Evolutionary conservation across 1,284 basidiomycete species (phyloP), one percentile per base, ranked within the genome.

Genomic region (Melampsora americana): DNA sequence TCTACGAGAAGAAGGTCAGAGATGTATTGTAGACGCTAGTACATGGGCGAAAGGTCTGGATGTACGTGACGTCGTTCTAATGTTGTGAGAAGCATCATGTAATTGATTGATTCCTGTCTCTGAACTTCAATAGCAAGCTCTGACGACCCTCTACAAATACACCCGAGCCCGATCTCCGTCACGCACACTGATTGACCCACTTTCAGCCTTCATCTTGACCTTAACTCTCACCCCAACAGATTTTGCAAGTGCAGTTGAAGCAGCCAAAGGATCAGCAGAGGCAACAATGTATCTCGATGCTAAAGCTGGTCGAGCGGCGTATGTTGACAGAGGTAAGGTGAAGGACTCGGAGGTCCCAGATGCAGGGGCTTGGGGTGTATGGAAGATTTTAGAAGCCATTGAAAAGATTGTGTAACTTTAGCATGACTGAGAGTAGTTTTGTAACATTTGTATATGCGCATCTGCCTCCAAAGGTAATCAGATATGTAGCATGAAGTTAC

Each of bases 361-460:
- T 83, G 92, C 93, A 0, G 93, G 93, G 39, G 93, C 93, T 39
- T 92, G 90, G 89, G 93, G 92, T 46, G 88, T 95, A 65, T 90
- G 89, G 80, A 87, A 88, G n/a, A 86, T 93, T 62, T 80, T 94
- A 71, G 88, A 91, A 82, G 89, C 82, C 0, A 79, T 85, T 48
- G 79, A 56, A 56, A 56, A 56, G 53, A 56, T 7, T 81, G 62
- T 39, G 11, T 42, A 42, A 42, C 39, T 42, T 42, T 5, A 42
- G 11, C 39, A 42, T 42, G 39, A 42, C 39, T 42, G 39, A 42
- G 39, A 42, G 39, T 42, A 42, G 39, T 42, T 42, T 42, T 42
- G 39, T 42, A 42, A 42, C 6, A 42, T 42, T 42, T 42, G 6
- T 5, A 42, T 42, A 42, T 42, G 11, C 39, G 11, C 39, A 42